Evolutionary conservation across 306 rosid species (phyloP), one percentile per base, ranked within the genome.

Genomic region (Argentina anserina): DNA sequence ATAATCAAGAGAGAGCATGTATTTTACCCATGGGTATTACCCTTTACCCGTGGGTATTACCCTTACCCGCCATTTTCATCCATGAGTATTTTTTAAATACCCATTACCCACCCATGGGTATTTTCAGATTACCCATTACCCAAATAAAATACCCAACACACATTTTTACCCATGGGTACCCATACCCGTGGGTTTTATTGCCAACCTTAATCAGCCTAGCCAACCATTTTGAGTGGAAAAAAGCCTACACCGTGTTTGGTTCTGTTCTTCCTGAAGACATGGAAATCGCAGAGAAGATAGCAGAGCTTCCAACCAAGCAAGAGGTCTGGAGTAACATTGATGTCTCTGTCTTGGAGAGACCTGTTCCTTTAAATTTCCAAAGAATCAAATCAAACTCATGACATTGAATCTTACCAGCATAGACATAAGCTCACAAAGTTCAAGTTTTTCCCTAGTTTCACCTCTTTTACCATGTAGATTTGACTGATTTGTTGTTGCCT

Each of bases 151-250:
- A 33, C 36, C 36, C 36, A 33, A 33, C 3, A 33, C 36, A 5
- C 3, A 33, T 33, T 33, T 33, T 33, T 33, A 33, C 36, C 36
- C 36, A 33, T 5, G 36, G 36, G 36, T 33, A 33, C 36, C 36
- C 36, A 33, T 33, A 33, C 36, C 36, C 36, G 5, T 33, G 36
- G 36, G 36, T 33, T 33, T 33, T 33, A 33, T 2, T 33, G 36
- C 36, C 36, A 33, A 33, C 36, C 2, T 33, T 33, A 33, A 2
- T 33, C n/a, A n/a, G 97, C 82, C 79, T 92, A 1, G 97, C 95
- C 41, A 79, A 86, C 77, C 97, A 90, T 79, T 14, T 58, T 4
- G 98, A 90, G 65, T 88, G 96, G 97, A 81, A 65, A 65, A 80
- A 82, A 14, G n/a, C 81, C 8, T 84, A 90, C 80, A 86, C 85